These are phyloP conservation scores for Staphylotrichum longicolle DNA, from an alignment of 495 filamentous ascomycete species.

Conservation along the genomic window DNA sequence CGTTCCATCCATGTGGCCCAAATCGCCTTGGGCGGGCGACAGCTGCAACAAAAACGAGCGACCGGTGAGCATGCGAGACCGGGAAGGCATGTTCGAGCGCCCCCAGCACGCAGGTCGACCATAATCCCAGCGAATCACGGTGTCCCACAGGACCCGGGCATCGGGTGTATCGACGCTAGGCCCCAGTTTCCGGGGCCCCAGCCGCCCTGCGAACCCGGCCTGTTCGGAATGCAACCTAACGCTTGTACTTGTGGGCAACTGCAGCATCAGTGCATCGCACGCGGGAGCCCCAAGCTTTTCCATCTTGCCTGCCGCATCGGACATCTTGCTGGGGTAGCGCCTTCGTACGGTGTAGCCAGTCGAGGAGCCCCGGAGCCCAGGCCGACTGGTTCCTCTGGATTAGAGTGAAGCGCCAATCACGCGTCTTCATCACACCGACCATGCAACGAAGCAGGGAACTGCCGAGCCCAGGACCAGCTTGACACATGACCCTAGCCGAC, in stretches of 20 bases:
- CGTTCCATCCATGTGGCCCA: constrained; percentile 11
- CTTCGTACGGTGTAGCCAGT: not conserved
- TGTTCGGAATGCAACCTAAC: constrained; percentile 17
- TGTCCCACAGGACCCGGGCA: not conserved
- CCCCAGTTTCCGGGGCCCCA: constrained; percentile 10
- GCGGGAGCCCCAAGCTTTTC: not conserved
- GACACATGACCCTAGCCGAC: constrained; percentile 14
- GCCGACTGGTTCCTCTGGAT: not conserved
- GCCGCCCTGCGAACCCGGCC: constrained; percentile 11
- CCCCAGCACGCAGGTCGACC: constrained; percentile 14
- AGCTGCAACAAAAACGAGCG: constrained; percentile 10
- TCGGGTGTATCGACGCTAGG: constrained; percentile 15
- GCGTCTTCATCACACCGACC: constrained; percentile 1
- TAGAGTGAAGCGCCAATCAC: constrained; percentile 5
- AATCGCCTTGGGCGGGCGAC: constrained; percentile 25
- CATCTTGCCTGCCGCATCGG: not conserved
- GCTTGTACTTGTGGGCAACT: not conserved
- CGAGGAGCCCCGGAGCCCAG: not conserved
- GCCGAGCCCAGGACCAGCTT: not conserved
- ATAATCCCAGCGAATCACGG: constrained; percentile 8
- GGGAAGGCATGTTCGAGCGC: constrained; percentile 8
- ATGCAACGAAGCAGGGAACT: constrained; percentile 2
- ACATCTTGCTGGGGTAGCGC: not conserved
- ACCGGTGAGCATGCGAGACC: constrained; percentile 30
- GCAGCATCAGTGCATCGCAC: constrained; percentile 9